Percentiles rank a stretch among this genome's conserved stretches.
These are phyloP conservation scores for Mycothermus thermophilus DNA, from an alignment of 495 filamentous ascomycete species.

Conservation along the genomic window DNA sequence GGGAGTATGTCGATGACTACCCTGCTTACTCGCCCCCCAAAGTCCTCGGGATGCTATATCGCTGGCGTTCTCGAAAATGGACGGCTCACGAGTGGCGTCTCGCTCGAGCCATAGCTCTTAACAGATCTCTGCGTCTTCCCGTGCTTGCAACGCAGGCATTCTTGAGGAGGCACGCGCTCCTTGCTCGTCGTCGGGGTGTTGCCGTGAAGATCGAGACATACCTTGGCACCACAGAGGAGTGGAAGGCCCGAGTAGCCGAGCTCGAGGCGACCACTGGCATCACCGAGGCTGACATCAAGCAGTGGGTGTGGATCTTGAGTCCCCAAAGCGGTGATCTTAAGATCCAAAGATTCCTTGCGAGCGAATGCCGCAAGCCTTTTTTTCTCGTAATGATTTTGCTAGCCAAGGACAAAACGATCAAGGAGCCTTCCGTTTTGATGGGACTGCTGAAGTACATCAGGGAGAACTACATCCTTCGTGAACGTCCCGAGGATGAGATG, in stretches of 20 bases:
- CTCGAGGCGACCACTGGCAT: slow-evolving; percentile 14
- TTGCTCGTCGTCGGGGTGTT: slow-evolving; percentile 2
- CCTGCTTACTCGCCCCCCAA: slow-evolving; percentile 8
- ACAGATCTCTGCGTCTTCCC: slow-evolving; percentile 16
- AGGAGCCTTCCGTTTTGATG: slow-evolving; percentile 13
- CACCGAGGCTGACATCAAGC: slow-evolving; percentile 16
- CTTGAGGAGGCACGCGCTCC: slow-evolving; percentile 14
- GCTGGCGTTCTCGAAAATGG: slow-evolving; percentile 3
- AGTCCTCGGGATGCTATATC: slow-evolving; percentile 6
- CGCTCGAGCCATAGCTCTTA: slow-evolving; percentile 10
- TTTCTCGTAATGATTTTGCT: slow-evolving; percentile 26
- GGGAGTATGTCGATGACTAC: neutral
- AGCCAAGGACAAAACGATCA: slow-evolving; percentile 18
- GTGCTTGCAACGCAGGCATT: slow-evolving; percentile 20
- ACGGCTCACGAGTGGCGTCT: slow-evolving; percentile 3
- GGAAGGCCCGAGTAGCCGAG: slow-evolving; percentile 15
- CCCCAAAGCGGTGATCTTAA: slow-evolving; percentile 19
- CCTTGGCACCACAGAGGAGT: slow-evolving; percentile 14
- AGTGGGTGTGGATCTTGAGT: slow-evolving; percentile 32
- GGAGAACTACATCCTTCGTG: slow-evolving; percentile 16
- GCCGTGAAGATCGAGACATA: slow-evolving; percentile 2
- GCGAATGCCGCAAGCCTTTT: slow-evolving; percentile 21
- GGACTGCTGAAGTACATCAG: slow-evolving; percentile 20
- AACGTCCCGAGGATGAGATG: slow-evolving; percentile 7
- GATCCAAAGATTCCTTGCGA: slow-evolving; percentile 21